Percentiles rank a stretch among this genome's conserved stretches.
phyloP scores from a whole-genome alignment of 345 rosid genomes.

The Pelargonium nanum region DNA sequence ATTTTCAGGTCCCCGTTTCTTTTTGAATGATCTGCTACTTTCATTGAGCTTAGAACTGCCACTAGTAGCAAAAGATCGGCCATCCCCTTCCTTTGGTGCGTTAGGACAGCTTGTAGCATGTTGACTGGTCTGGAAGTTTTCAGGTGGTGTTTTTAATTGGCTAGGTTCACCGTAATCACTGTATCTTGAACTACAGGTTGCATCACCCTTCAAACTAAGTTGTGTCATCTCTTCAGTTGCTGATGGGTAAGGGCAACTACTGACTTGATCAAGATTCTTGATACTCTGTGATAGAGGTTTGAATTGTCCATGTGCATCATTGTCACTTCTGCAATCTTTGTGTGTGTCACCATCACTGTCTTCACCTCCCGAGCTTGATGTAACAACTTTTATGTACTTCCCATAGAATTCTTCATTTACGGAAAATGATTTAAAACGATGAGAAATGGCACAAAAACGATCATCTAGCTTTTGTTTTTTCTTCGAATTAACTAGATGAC shows the following conservation, averaged over 20 bases:
- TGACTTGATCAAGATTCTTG: conserved; percentile 28
- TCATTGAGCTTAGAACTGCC: conserved; percentile 17
- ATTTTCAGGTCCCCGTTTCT: conserved; percentile 27
- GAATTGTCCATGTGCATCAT: conserved; percentile 10
- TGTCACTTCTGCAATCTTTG: conserved; percentile 17
- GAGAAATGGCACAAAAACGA: conserved; percentile 36
- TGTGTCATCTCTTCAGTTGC: conserved; percentile 70
- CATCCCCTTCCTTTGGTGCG: too few relatives aligned
- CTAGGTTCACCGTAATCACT: conserved; percentile 13
- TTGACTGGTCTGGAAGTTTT: conserved; percentile 25
- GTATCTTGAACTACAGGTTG: conserved; percentile 22
- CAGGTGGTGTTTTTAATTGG: conserved; percentile 7
- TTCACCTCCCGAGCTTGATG: conserved; percentile 61
- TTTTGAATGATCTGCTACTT: conserved; percentile 3
- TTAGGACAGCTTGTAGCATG: too few relatives aligned
- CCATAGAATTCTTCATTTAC: conserved; percentile 44
- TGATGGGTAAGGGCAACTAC: conserved; percentile 87
- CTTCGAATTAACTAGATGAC: conserved; percentile 21
- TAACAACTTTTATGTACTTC: conserved; percentile 49
- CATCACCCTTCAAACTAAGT: conserved; percentile 45
- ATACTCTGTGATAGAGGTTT: conserved; percentile 12
- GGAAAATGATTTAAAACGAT: conserved; percentile 50
- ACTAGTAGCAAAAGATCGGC: conserved; percentile 14
- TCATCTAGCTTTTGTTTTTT: conserved; percentile 29
- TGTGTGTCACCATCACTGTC: conserved; percentile 24